These are phyloP conservation scores for Linderniella brevidens DNA, from an alignment of 257 asterid species.

Conservation along the genomic window DNA sequence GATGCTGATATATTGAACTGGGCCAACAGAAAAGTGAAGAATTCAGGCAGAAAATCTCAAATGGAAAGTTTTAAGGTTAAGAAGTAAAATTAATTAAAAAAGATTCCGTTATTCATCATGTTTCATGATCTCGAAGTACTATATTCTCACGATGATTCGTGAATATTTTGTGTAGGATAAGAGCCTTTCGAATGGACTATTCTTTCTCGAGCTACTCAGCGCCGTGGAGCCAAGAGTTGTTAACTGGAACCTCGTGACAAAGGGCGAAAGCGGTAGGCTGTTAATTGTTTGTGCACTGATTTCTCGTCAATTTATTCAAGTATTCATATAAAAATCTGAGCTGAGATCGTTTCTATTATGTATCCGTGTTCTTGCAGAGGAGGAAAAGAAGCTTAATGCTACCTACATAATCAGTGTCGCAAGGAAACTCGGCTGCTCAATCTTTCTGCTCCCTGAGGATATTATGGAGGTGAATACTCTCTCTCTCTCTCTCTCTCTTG, in stretches of 20 bases:
- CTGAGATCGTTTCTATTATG: slow-evolving; percentile 3
- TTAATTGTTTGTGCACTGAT: not conserved
- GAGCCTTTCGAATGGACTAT: slow-evolving; percentile 48
- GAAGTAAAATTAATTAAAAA: slow-evolving; percentile 1
- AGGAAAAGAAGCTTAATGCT: slow-evolving; percentile 46
- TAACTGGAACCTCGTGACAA: slow-evolving; percentile 84
- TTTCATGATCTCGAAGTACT: too few relatives aligned
- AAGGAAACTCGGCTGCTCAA: slow-evolving; percentile 55
- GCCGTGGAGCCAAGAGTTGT: slow-evolving; percentile 85
- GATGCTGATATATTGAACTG: slow-evolving; percentile 54
- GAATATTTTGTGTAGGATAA: slow-evolving; percentile 28
- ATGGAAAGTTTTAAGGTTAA: slow-evolving; percentile 88
- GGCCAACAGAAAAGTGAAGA: slow-evolving; percentile 64
- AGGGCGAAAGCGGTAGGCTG: slow-evolving; percentile 60
- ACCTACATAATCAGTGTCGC: slow-evolving; percentile 48
- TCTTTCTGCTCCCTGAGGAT: slow-evolving; percentile 51
- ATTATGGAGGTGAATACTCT: slow-evolving; percentile 31
- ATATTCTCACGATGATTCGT: not conserved
- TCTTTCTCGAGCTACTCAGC: slow-evolving; percentile 72
- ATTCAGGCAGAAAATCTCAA: slow-evolving; percentile 35
- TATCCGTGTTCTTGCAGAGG: slow-evolving; percentile 19
- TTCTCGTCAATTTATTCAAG: too few relatives aligned
- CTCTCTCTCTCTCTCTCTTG: not conserved
- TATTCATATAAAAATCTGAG: too few relatives aligned
- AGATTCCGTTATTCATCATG: too few relatives aligned